Evolutionary conservation across 208 protist genomes (phyloP).

Genomic region (Tetramitus jugosus): DNA sequence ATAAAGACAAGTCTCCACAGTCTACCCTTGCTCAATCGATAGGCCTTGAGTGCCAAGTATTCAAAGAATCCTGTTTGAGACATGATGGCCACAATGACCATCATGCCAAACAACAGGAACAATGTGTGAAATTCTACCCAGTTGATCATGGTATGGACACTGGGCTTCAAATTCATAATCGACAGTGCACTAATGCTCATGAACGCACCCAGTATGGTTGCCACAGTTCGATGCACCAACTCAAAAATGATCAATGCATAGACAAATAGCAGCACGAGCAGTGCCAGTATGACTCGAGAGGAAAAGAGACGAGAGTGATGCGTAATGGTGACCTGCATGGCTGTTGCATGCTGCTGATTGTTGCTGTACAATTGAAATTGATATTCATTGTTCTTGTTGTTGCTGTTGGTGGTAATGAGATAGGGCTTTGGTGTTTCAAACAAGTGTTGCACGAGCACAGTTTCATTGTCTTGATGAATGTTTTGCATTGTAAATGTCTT

Average conservation of each 20-base stretch:
- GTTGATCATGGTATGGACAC: slow-evolving; percentile 30
- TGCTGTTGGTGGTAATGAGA: no score
- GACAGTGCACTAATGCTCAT: slow-evolving; percentile 29
- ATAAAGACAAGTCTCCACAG: slow-evolving; percentile 39
- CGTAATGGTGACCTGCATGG: no score
- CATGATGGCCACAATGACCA: slow-evolving; percentile 53
- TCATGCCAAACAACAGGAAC: slow-evolving; percentile 53
- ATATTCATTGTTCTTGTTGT: no score
- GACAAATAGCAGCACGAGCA: slow-evolving; percentile 40
- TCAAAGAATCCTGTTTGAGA: slow-evolving; percentile 53
- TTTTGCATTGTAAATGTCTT: no score
- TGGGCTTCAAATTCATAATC: slow-evolving; percentile 18
- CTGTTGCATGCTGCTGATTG: no score
- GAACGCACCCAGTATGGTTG: slow-evolving; percentile 43
- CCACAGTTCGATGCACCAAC: slow-evolving; percentile 47
- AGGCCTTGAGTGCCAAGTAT: slow-evolving; percentile 38
- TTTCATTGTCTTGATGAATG: no score
- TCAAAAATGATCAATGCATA: slow-evolving; percentile 53
- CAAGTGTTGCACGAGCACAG: no score
- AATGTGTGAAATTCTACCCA: slow-evolving; percentile 51
- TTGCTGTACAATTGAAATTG: no score
- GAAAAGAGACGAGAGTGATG: no score
- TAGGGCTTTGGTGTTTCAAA: no score
- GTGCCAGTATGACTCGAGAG: slow-evolving; percentile 41
- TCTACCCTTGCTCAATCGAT: slow-evolving; percentile 38